Conservation (phyloP, 1,284 basidiomycete species). For the Puccinia coronata region DNA sequence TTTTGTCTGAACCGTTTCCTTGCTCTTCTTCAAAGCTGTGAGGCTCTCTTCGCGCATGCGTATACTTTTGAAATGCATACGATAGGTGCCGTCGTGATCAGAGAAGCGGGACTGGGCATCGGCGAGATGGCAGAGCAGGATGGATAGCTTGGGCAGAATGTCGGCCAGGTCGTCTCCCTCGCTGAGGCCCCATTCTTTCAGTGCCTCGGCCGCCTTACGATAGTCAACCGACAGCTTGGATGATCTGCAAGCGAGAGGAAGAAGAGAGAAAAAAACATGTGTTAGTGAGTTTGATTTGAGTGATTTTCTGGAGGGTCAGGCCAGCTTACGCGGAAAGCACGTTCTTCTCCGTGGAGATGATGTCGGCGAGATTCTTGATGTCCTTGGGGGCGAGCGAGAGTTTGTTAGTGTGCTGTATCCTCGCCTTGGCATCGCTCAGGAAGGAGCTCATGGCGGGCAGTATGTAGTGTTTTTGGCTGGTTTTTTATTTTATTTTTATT, state of each 20-base stretch:
- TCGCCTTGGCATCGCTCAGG: slow-evolving; percentile 31
- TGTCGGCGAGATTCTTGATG: slow-evolving; percentile 53
- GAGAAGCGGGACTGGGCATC: slow-evolving; percentile 54
- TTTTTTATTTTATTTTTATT: no score
- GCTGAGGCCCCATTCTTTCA: slow-evolving; percentile 55
- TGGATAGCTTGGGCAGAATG: slow-evolving; percentile 54
- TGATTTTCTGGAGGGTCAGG: neutral
- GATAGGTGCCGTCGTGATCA: slow-evolving; percentile 54
- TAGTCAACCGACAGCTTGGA: slow-evolving; percentile 52
- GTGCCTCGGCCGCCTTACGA: slow-evolving; percentile 52
- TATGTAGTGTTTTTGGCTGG: no score
- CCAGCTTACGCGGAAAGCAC: slow-evolving; percentile 52
- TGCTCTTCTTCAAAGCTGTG: slow-evolving; percentile 53
- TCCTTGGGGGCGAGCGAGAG: slow-evolving; percentile 53
- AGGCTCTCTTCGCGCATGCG: slow-evolving; percentile 55
- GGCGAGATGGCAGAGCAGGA: slow-evolving; percentile 55
- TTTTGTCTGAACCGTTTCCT: slow-evolving; percentile 53
- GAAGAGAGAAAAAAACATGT: no score
- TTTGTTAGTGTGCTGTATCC: slow-evolving; percentile 46
- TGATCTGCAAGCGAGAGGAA: slow-evolving; percentile 41
- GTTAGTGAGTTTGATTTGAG: neutral
- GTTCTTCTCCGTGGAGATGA: slow-evolving; percentile 54
- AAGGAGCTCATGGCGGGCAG: slow-evolving; percentile 33
- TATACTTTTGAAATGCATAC: slow-evolving; percentile 56
- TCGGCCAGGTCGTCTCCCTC: slow-evolving; percentile 56